Evolutionary conservation across 2,329 filamentous ascomycete genomes (phyloP).

Genomic region (Colletotrichum australisinense): DNA sequence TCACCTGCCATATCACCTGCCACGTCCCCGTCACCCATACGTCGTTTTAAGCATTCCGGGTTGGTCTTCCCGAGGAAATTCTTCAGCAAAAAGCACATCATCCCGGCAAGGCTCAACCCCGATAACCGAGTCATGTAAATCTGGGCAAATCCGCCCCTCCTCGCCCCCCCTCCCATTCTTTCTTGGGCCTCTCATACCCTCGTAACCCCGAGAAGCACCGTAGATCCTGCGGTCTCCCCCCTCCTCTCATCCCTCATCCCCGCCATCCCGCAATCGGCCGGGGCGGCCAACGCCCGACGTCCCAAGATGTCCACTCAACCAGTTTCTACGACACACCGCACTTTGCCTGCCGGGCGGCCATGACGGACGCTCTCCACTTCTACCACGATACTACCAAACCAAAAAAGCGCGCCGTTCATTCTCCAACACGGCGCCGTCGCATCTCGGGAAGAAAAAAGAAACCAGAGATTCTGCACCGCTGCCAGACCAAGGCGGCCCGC

Average conservation of each 20-base stretch:
- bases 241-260: not conserved
- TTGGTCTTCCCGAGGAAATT: not conserved
- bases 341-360: not conserved
- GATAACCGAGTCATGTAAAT: conserved; percentile 33
- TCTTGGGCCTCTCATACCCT: not conserved
- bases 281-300: not conserved
- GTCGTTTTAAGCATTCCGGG: conserved; percentile 21
- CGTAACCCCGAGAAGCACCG: conserved; percentile 1
- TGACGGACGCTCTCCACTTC: not conserved
- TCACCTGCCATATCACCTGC: not conserved
- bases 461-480: not conserved
- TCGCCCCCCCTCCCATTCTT: not conserved
- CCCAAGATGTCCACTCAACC: not conserved
- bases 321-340: not conserved
- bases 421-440: not conserved
- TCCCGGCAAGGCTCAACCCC: not conserved
- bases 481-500: not conserved
- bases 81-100: conserved; percentile 12
- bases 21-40: conserved; percentile 8
- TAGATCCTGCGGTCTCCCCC: not conserved
- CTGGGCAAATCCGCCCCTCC: not conserved
- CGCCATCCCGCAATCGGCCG: not conserved
- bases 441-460: not conserved
- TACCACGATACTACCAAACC: not conserved
- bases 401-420: not conserved